Base-by-base conservation (phyloP, 2,329 filamentous ascomycete genomes). In the Xylariales sp. region DNA sequence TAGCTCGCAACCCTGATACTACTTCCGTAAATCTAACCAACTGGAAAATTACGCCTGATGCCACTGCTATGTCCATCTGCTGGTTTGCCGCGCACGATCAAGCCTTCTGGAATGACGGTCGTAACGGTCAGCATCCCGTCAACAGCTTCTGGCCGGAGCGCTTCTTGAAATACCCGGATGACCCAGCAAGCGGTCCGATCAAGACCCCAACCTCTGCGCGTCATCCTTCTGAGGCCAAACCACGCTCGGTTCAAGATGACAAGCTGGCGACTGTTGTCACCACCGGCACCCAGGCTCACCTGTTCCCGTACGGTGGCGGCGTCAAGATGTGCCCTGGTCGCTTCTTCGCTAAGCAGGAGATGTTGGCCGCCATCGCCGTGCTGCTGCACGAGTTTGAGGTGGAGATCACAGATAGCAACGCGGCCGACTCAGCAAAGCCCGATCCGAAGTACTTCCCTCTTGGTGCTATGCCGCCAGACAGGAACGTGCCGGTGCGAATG, bases 321-420 rank as follows among this genome's bases (percentile, higher is more conserved):
- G 40, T 43, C 6, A 51, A 53, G 8, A 53, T 59, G 20, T 65
- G 62, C 19, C 61, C 59, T 0, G 61, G 62, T 2, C 54, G 55
- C 0, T 56, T 57, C 30, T 64, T 60, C 28, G 58, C 62, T 1
- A 63, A 64, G 24, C 51, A 54, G n/a, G 53, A 62, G 30, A 51
- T 57, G 1, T 53, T 63, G 24, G 43, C 54, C 2, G 48, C 48
- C 0, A 44, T 58, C 16, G 54, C 57, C 2, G 29, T 61, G 19
- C 50, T 62, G 17, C 44, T 63, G 7, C 44, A 45, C 0, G 53
- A 47, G 13, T 62, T 54, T 33, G 55, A 62, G 6, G 53, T 62
- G 11, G 55, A 60, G 18, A 39, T 58, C 16, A n/a, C 28, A 3
- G 31, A 33, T n/a, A 17, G 10, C 13, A 19, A 5, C 12, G 16